Conservation (phyloP, 2,329 filamentous ascomycete genomes). For the Thelonectria olida region DNA sequence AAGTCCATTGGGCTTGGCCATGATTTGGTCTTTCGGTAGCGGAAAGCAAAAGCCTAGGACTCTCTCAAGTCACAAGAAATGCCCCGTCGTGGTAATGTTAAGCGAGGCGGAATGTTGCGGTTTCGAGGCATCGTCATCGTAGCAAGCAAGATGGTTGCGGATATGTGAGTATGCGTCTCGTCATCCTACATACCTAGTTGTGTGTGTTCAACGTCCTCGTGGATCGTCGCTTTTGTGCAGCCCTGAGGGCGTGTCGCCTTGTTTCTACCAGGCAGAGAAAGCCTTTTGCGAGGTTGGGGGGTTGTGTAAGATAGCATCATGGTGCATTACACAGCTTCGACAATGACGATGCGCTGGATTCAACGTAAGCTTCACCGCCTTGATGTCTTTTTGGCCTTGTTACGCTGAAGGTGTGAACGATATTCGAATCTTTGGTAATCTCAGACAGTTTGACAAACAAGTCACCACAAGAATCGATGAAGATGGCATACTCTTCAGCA, state of each 20-base stretch:
- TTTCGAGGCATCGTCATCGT: neutral
- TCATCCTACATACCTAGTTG: neutral
- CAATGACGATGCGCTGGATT: no score
- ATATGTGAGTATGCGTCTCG: neutral
- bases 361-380: neutral
- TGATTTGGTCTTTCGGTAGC: no score
- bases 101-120: neutral
- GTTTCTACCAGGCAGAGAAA: neutral
- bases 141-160: neutral
- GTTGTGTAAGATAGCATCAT: neutral
- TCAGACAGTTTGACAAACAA: no score
- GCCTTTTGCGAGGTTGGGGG: no score
- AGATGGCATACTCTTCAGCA: no score
- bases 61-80: neutral
- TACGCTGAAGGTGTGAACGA: neutral
- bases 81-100: constrained; percentile 4
- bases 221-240: neutral
- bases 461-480: no score
- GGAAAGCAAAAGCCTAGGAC: no score
- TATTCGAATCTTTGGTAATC: neutral
- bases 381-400: neutral
- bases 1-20: no score
- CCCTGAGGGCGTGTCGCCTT: neutral
- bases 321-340: neutral
- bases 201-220: no score